These are phyloP conservation scores for Sarocladium oryzae DNA, from an alignment of 2,329 filamentous ascomycete species.

Conservation along the genomic window DNA sequence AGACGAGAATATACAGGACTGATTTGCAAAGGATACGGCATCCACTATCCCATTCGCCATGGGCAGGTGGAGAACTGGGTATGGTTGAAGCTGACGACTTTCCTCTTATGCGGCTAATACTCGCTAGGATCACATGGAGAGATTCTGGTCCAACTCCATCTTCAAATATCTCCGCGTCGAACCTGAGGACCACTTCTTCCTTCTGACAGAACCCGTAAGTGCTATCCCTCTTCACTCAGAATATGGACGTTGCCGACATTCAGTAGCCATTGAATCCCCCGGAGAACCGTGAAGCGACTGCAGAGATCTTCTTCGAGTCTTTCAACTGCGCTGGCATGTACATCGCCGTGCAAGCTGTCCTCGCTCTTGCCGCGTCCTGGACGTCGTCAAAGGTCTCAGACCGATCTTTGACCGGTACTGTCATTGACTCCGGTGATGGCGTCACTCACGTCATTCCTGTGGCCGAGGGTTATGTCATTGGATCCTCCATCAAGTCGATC, in stretches of 20 bases:
- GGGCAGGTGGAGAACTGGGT: constrained; percentile 99
- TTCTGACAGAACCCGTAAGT: constrained; percentile 89
- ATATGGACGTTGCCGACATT: constrained; percentile 15
- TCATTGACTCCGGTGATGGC: constrained; percentile 97
- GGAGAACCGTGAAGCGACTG: constrained; percentile 97
- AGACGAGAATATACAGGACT: constrained; percentile 12
- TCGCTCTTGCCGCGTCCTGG: constrained; percentile 95
- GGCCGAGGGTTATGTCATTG: constrained; percentile 97
- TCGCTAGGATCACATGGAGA: constrained; percentile 89
- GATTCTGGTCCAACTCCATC: constrained; percentile 99
- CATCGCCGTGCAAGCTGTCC: constrained; percentile 95
- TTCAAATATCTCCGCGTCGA: constrained; percentile 99
- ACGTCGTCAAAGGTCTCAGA: constrained; percentile 97
- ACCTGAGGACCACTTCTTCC: constrained; percentile 97
- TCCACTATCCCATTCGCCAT: constrained; percentile 96
- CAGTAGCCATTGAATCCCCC: constrained; percentile 86
- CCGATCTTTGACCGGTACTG: constrained; percentile 89
- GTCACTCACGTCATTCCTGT: constrained; percentile 99
- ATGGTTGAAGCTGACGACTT: constrained; percentile 26
- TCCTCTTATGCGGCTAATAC: neutral
- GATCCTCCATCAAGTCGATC: constrained; percentile 98
- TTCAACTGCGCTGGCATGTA: constrained; percentile 99
- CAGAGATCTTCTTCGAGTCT: constrained; percentile 99
- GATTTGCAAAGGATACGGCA: constrained; percentile 64
- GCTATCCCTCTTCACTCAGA: neutral